phyloP scores from a whole-genome alignment of 2,329 filamentous ascomycete species.

The Fusarium buharicum region DNA sequence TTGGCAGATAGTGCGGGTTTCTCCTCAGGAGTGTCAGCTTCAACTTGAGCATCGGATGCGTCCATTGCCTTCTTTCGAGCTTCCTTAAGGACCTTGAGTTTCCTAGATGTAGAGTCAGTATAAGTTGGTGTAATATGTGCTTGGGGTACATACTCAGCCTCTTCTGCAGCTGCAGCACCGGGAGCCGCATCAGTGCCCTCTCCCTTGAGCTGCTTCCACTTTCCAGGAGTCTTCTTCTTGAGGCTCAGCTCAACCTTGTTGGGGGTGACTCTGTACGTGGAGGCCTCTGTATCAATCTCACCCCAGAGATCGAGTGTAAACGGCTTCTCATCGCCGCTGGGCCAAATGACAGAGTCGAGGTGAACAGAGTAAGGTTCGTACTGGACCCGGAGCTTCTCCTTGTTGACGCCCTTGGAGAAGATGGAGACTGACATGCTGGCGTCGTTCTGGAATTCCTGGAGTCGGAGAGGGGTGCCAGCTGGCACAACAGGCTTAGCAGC shows the following conservation, averaged over 20 bases:
- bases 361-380: conserved; percentile 45
- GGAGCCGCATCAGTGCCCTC: conserved; percentile 3
- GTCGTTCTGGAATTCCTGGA: conserved; percentile 53
- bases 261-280: conserved; percentile 72
- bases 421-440: conserved; percentile 53
- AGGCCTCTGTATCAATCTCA: conserved; percentile 69
- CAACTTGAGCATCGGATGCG: conserved; percentile 5
- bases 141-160: conserved; percentile 37
- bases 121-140: fast-evolving
- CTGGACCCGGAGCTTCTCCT: conserved; percentile 54
- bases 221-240: conserved; percentile 72
- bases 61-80: conserved; percentile 39
- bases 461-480: conserved; percentile 39
- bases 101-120: conserved; percentile 27
- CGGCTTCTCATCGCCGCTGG: conserved; percentile 66
- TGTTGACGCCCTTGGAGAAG: conserved; percentile 56
- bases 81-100: conserved; percentile 34
- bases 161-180: conserved; percentile 4
- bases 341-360: conserved; percentile 49
- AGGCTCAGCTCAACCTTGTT: conserved; percentile 84
- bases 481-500: conserved; percentile 34
- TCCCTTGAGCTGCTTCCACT: conserved; percentile 65
- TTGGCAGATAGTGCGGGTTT: conserved; percentile 9
- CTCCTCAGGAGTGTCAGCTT: background rate
- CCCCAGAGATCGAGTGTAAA: conserved; percentile 74